Base-by-base conservation (phyloP, 495 filamentous ascomycete species). In the Penicillium ochrochloron region DNA sequence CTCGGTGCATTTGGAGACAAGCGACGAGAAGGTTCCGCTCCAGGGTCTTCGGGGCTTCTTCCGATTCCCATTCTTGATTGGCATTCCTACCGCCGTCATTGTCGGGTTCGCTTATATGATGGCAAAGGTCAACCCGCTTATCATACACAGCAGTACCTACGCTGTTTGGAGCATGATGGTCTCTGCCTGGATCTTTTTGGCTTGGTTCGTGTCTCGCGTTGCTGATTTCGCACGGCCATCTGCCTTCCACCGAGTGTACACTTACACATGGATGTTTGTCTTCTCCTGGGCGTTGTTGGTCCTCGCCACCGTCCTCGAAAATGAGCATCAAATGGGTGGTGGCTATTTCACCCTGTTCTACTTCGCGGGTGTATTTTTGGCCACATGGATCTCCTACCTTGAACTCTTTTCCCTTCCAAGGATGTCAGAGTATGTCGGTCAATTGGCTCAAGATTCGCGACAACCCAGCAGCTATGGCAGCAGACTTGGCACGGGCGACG, bases 151-250 rank as follows among this genome's bases (percentile, higher is more conserved):
- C 74, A 94, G 89, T 67, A 83, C 87, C 63, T 97, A 93, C 66
- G 84, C 92, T 2, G 91, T 97, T 1, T 91, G 89, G 89, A 87
- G 86, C 60, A 96, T 94, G 90, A 90, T 92, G 84, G 67, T 97
- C 2, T 89, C 90, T 17, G 83, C 90, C 17, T 98, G 92, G 84
- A 84, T 94, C 66, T 87, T 89, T 65, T 65, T 89, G 27, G 88
- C 90, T 27, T 99, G 94, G 94, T 88, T 92, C 56, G 82, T 97
- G 57, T 90, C 94, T 67, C 85, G 90, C 9, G 89, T 92, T 5
- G 90, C 92, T 15, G 91, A 95, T 73, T 90, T 87, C 65, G 85
- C 89, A 7, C 84, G 93, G n/a, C 94, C 94, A 12, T 92, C 90
- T 5, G 95, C 94, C 3, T 85, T 99, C 23, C 90, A 93, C 57